Evolutionary conservation across 176 grass and related monocot species (phyloP).

Genomic region (Leersia perrieri): DNA sequence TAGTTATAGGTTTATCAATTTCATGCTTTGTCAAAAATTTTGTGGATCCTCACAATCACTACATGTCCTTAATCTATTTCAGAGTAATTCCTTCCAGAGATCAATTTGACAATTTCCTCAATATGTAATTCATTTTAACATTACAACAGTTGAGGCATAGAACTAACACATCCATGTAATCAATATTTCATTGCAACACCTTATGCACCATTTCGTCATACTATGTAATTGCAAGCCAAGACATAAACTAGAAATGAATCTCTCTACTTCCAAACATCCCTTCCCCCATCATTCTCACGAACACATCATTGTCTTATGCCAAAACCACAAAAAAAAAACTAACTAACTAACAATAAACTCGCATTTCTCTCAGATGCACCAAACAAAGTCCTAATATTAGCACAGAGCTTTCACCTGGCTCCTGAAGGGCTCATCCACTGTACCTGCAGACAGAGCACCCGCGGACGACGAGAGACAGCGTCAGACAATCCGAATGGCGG

Average conservation of each 20-base stretch:
- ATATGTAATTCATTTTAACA: not conserved
- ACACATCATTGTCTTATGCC: not conserved
- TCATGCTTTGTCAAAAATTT: not conserved
- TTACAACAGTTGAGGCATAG: not conserved
- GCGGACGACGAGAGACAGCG: not conserved
- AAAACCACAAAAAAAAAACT: not conserved
- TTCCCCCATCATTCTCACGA: not conserved
- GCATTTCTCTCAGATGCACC: not conserved
- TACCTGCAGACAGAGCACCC: constrained; percentile 45
- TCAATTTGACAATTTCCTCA: constrained; percentile 1
- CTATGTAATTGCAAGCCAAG: not conserved
- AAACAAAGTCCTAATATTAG: constrained; percentile 7
- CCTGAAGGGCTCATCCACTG: constrained; percentile 57
- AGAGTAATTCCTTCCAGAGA: not conserved
- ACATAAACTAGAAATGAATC: not conserved
- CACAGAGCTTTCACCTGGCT: constrained; percentile 50
- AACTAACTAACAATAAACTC: not conserved
- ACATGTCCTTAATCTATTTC: too few species aligned
- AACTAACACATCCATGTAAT: not conserved
- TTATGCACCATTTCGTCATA: not conserved
- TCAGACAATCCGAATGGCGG: not conserved
- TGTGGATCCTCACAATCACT: not conserved
- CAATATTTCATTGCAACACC: not conserved
- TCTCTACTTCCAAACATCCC: not conserved
- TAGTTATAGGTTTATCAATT: not conserved